Conservation (phyloP, 2,329 filamentous ascomycete genomes). For the Botrytis galanthina region DNA sequence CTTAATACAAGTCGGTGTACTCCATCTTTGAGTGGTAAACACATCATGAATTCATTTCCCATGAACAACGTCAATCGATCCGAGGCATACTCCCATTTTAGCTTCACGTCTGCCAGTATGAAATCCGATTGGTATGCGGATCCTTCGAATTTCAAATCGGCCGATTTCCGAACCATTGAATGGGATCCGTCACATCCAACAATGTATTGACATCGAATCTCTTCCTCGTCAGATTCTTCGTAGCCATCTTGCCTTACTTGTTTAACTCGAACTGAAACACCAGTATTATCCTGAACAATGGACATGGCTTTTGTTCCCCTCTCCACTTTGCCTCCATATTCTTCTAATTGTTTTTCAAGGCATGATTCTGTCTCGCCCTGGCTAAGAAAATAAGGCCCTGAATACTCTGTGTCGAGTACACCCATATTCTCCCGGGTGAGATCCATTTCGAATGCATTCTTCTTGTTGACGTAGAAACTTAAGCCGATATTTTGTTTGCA, state of each 20-base stretch:
- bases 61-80: constrained; percentile 32
- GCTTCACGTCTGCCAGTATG: constrained; percentile 45
- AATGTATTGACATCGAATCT: constrained; percentile 43
- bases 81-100: constrained; percentile 27
- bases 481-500: constrained; percentile 43
- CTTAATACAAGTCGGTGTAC: constrained; percentile 36
- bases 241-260: constrained; percentile 23
- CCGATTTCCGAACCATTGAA: constrained; percentile 46
- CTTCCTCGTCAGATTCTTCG: constrained; percentile 31
- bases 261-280: constrained; percentile 35
- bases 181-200: constrained; percentile 54
- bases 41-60: constrained; percentile 40
- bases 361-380: constrained; percentile 41
- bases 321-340: constrained; percentile 36
- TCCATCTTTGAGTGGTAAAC: constrained; percentile 39
- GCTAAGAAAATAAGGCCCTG: constrained; percentile 37
- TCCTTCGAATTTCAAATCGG: constrained; percentile 44
- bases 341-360: constrained; percentile 35
- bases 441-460: constrained; percentile 38
- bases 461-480: constrained; percentile 41
- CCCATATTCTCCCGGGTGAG: constrained; percentile 32
- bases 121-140: constrained; percentile 45
- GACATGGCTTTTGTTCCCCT: constrained; percentile 35
- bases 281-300: constrained; percentile 37
- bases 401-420: constrained; percentile 37